These are phyloP conservation scores for Aspergillus flavus DNA, from an alignment of 2,329 filamentous ascomycete species.

Conservation along the genomic window DNA sequence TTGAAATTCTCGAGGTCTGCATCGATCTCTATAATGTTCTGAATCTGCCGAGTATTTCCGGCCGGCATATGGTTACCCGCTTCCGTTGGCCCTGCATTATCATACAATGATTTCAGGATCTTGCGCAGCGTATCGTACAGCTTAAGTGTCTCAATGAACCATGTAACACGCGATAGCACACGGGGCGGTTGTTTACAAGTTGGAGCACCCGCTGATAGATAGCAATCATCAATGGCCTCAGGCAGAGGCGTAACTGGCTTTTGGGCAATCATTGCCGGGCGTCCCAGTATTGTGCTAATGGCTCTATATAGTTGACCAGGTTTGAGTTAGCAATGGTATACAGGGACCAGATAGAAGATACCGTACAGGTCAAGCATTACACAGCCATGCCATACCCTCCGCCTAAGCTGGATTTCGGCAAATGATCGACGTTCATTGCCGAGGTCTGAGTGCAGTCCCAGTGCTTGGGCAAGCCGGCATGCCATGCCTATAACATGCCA, in stretches of 20 bases:
- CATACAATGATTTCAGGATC: neutral
- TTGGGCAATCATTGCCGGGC: neutral
- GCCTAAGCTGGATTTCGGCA: constrained; percentile 1
- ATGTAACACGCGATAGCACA: neutral
- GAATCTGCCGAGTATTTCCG: neutral
- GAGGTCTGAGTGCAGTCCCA: neutral
- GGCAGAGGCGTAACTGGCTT: neutral
- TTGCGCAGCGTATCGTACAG: neutral
- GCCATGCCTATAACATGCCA: constrained; percentile 6
- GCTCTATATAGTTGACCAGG: neutral
- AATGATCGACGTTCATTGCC: constrained; percentile 3
- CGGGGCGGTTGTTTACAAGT: neutral
- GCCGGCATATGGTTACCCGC: neutral
- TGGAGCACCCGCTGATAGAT: neutral
- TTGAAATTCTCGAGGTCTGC: neutral
- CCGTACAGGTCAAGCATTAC: constrained; percentile 6
- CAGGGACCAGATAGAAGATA: neutral
- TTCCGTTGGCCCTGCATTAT: neutral
- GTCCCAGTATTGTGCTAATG: constrained; percentile 5
- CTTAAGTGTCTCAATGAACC: neutral
- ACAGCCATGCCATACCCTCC: constrained; percentile 9
- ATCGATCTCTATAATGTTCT: neutral
- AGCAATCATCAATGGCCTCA: neutral
- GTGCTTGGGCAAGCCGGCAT: neutral
- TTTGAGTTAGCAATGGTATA: neutral